Conservation (phyloP, 225 moss, liverwort and hornwort species). For the Anthoceros angustus region DNA sequence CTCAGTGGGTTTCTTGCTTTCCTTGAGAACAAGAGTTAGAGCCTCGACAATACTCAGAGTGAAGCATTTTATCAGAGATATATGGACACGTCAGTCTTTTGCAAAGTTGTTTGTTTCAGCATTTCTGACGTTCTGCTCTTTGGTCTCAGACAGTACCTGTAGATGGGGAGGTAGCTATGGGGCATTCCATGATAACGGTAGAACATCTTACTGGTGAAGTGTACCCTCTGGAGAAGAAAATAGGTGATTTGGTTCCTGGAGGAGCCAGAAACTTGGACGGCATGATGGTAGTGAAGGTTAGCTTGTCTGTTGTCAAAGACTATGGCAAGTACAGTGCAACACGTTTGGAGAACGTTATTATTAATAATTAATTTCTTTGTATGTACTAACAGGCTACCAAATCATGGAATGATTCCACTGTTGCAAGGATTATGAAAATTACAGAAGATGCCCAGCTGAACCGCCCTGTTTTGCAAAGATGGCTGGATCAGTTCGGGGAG, state of each 20-base stretch:
- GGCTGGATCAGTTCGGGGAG: conserved; percentile 94
- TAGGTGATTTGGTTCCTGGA: conserved; percentile 70
- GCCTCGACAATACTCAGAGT: background rate
- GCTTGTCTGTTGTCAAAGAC: background rate
- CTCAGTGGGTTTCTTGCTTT: too few species aligned
- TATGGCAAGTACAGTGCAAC: background rate
- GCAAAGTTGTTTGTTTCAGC: background rate
- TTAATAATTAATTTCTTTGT: background rate
- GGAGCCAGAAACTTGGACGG: conserved; percentile 96
- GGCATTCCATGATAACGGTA: conserved; percentile 75
- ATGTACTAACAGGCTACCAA: conserved; percentile 40
- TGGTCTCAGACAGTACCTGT: conserved; percentile 73
- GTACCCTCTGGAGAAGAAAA: conserved; percentile 65
- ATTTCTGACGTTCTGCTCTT: conserved; percentile 2
- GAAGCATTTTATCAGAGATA: background rate
- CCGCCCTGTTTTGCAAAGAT: conserved; percentile 74
- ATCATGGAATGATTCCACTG: conserved; percentile 83
- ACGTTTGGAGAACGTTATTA: background rate
- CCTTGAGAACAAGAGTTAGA: too few species aligned
- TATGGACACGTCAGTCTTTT: background rate
- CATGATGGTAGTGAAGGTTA: conserved; percentile 77
- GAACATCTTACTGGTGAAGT: conserved; percentile 97
- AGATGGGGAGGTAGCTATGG: conserved; percentile 77
- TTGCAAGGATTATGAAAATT: conserved; percentile 84
- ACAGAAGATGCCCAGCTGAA: conserved; percentile 89